Percentiles rank a stretch among this genome's conserved stretches.
Evolutionary conservation across 148 eudicot species (phyloP).

Genomic region (Cornus controversa): DNA sequence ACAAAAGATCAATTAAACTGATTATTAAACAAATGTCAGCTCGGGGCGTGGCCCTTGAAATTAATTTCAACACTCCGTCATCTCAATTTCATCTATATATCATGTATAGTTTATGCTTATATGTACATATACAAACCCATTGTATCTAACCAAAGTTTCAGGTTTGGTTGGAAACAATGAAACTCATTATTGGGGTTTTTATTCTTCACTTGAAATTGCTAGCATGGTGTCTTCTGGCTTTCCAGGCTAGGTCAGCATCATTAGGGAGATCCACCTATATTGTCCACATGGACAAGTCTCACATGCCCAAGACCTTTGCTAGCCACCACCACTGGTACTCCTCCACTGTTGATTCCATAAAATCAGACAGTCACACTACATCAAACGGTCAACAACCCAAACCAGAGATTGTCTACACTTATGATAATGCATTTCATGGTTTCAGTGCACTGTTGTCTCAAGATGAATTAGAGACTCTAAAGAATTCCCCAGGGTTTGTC

Average conservation of each 20-base stretch:
- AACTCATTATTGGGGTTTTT: not conserved
- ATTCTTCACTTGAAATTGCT: not conserved
- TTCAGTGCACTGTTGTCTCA: slow-evolving; percentile 48
- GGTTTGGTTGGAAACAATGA: not conserved
- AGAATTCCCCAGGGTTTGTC: slow-evolving; percentile 40
- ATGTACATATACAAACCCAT: too few species aligned
- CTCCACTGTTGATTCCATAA: slow-evolving; percentile 42
- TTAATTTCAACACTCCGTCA: too few species aligned
- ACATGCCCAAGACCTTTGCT: slow-evolving; percentile 55
- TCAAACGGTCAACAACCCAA: slow-evolving; percentile 1
- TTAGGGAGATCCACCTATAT: slow-evolving; percentile 46
- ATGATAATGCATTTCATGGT: slow-evolving; percentile 53
- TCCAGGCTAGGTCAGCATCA: not conserved
- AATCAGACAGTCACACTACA: not conserved
- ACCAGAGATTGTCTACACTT: slow-evolving; percentile 39
- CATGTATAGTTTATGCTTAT: not conserved
- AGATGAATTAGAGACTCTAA: slow-evolving; percentile 35
- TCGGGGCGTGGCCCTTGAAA: too few species aligned
- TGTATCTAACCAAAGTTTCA: too few species aligned
- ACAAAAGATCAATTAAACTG: too few species aligned
- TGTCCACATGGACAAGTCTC: slow-evolving; percentile 61
- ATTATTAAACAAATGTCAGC: too few species aligned
- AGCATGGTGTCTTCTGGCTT: slow-evolving; percentile 4
- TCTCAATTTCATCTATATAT: too few species aligned
- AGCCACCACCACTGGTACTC: slow-evolving; percentile 68